Evolutionary conservation across 2,329 filamentous ascomycete species (phyloP).

Genomic region (Dactylonectria macrodidyma): DNA sequence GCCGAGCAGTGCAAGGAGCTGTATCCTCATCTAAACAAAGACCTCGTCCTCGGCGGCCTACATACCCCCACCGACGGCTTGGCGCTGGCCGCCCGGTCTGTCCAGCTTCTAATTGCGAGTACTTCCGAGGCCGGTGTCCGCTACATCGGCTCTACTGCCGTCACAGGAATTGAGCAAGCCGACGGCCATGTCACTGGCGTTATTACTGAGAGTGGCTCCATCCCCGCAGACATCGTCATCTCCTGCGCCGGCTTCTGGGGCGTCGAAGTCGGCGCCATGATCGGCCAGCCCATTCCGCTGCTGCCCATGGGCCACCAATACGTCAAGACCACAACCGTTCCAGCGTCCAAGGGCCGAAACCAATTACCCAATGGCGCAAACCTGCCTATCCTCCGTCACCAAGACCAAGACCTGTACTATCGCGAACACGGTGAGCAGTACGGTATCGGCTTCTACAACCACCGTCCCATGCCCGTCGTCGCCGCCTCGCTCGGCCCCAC

Average conservation of each 20-base stretch:
- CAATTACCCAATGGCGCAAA: slow-evolving; percentile 62
- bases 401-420: slow-evolving; percentile 76
- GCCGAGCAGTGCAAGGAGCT: slow-evolving; percentile 66
- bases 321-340: slow-evolving; percentile 71
- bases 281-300: slow-evolving; percentile 69
- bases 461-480: slow-evolving; percentile 72
- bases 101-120: slow-evolving; percentile 72
- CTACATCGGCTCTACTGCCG: slow-evolving; percentile 69
- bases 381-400: slow-evolving; percentile 73
- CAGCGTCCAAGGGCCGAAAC: slow-evolving; percentile 56
- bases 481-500: slow-evolving; percentile 69
- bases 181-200: slow-evolving; percentile 70
- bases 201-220: slow-evolving; percentile 60
- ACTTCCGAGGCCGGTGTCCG: slow-evolving; percentile 71
- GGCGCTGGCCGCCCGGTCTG: slow-evolving; percentile 72
- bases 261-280: slow-evolving; percentile 75
- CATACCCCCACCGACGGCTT: slow-evolving; percentile 74
- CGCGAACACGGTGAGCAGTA: slow-evolving; percentile 74
- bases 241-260: slow-evolving; percentile 78
- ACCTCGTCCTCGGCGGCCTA: slow-evolving; percentile 70
- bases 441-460: slow-evolving; percentile 76
- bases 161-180: slow-evolving; percentile 68
- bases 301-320: slow-evolving; percentile 76
- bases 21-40: slow-evolving; percentile 69
- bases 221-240: slow-evolving; percentile 72